These are phyloP conservation scores for Cercophora sp. DNA, from an alignment of 495 filamentous ascomycete species.

Conservation along the genomic window DNA sequence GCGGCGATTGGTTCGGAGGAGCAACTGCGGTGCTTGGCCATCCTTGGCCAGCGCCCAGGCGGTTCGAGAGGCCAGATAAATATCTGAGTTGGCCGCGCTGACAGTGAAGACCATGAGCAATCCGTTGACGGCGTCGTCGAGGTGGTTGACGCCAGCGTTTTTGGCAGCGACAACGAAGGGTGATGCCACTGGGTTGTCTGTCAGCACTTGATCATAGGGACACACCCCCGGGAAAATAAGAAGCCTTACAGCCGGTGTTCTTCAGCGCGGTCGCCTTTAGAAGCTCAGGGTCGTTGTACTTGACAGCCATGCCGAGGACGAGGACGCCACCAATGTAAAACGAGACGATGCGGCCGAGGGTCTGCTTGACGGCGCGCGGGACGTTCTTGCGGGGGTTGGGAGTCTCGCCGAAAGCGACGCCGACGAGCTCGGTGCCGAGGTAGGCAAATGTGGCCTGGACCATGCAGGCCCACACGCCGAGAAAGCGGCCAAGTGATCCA, in stretches of 20 bases:
- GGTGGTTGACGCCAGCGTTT: conserved; percentile 58
- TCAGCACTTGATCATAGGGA: not conserved
- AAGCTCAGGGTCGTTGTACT: conserved; percentile 54
- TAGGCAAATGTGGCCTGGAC: conserved; percentile 80
- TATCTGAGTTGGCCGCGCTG: conserved; percentile 71
- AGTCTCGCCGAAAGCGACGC: conserved; percentile 74
- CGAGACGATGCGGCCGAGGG: conserved; percentile 69
- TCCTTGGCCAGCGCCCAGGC: conserved; percentile 75
- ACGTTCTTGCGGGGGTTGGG: conserved; percentile 74
- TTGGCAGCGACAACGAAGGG: conserved; percentile 64
- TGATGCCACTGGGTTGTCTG: conserved; percentile 47
- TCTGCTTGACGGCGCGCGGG: conserved; percentile 66
- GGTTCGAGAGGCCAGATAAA: conserved; percentile 81
- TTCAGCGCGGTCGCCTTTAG: conserved; percentile 48
- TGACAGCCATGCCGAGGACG: conserved; percentile 67
- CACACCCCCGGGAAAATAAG: not conserved
- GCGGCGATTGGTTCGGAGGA: conserved; percentile 64
- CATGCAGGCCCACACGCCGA: conserved; percentile 74
- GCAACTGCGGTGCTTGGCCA: conserved; percentile 68
- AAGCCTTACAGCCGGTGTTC: conserved; percentile 38
- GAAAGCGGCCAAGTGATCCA: conserved; percentile 56
- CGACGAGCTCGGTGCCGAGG: conserved; percentile 81
- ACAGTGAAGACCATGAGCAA: conserved; percentile 77
- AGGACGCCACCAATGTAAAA: conserved; percentile 70
- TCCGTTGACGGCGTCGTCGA: conserved; percentile 74